Evolutionary conservation across 2,329 filamentous ascomycete genomes (phyloP).

Genomic region (Sporothrix humicola): DNA sequence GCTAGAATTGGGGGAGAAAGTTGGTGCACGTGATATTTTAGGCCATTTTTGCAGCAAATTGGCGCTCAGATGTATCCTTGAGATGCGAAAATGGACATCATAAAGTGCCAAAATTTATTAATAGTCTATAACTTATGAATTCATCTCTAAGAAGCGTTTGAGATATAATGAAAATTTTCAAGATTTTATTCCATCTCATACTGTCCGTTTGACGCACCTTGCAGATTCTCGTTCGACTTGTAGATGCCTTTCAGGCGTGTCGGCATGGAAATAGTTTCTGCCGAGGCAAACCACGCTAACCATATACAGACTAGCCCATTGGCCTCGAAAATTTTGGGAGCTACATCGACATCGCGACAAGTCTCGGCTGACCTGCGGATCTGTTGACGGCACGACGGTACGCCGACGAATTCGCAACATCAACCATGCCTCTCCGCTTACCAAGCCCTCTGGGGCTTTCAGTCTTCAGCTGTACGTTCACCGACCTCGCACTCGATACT

Average conservation of each 20-base stretch:
- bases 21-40: constrained; percentile 31
- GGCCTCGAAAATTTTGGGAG: constrained; percentile 35
- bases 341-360: constrained; percentile 30
- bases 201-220: not conserved
- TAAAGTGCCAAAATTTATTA: not conserved
- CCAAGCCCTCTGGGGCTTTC: constrained; percentile 64
- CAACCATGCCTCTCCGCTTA: constrained; percentile 72
- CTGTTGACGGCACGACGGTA: constrained; percentile 6
- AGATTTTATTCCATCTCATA: not conserved
- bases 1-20: not conserved
- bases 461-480: constrained; percentile 62
- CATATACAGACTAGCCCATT: not conserved
- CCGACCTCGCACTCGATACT: constrained; percentile 43
- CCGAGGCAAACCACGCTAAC: constrained; percentile 30
- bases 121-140: too few species aligned
- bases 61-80: not conserved
- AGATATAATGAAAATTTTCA: not conserved
- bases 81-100: not conserved
- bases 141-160: not conserved
- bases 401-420: not conserved
- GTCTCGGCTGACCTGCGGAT: constrained; percentile 23
- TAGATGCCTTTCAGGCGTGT: not conserved
- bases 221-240: not conserved
- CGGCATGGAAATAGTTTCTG: constrained; percentile 28
- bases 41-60: not conserved